phyloP scores from a whole-genome alignment of 495 filamentous ascomycete genomes.

The Lasiosphaeris hirsuta region DNA sequence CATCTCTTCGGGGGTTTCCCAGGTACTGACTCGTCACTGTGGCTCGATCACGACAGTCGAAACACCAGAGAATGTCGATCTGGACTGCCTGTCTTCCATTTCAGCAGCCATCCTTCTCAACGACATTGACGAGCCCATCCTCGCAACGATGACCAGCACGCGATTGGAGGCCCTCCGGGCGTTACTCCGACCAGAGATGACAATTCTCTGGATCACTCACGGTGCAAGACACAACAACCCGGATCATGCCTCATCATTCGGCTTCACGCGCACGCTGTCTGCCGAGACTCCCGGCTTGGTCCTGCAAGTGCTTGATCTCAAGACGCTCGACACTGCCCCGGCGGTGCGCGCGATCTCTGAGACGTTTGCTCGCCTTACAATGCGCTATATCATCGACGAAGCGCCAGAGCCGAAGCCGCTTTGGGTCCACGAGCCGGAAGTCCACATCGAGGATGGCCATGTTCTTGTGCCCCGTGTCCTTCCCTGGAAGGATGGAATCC shows the following conservation, averaged over 20 bases:
- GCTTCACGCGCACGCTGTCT: conserved; percentile 40
- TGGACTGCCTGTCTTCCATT: conserved; percentile 6
- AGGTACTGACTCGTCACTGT: conserved; percentile 21
- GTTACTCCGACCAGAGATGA: conserved; percentile 37
- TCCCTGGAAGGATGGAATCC: conserved; percentile 37
- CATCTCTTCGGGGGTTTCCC: conserved; percentile 17
- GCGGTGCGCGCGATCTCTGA: conserved; percentile 21
- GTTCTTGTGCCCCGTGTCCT: conserved; percentile 37
- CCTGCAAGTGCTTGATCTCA: conserved; percentile 43
- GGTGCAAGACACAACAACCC: conserved; percentile 28
- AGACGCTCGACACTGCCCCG: conserved; percentile 13
- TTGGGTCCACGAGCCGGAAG: conserved; percentile 37
- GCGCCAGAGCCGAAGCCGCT: conserved; percentile 13
- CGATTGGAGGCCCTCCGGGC: conserved; percentile 29
- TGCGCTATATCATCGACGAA: background rate
- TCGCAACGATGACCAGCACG: conserved; percentile 33
- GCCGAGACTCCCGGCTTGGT: conserved; percentile 39
- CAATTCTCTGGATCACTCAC: conserved; percentile 38
- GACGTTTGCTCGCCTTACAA: conserved; percentile 29
- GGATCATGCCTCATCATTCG: conserved; percentile 39
- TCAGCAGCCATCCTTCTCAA: conserved; percentile 35
- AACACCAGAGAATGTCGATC: conserved; percentile 23
- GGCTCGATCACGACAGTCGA: conserved; percentile 14
- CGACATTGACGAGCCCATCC: conserved; percentile 36
- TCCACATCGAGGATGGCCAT: conserved; percentile 30